Percentiles rank a stretch among this genome's conserved stretches.
Conservation (phyloP, 2,329 filamentous ascomycete genomes). For the Sporothrix pseudoabietina region DNA sequence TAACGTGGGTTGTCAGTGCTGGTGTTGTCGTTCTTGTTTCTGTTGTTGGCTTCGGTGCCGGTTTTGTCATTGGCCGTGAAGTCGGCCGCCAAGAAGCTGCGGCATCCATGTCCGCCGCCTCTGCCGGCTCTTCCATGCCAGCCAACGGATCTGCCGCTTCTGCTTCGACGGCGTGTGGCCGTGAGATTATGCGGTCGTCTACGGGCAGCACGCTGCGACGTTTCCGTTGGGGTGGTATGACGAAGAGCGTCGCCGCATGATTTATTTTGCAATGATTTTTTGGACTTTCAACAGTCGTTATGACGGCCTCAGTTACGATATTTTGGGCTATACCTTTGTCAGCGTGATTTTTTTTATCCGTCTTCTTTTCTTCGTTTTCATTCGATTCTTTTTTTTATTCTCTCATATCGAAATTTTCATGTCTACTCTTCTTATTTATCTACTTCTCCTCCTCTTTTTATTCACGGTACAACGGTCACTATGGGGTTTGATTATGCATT, state of each 20-base stretch:
- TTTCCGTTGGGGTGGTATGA: constrained; percentile 57
- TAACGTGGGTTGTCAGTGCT: constrained; percentile 67
- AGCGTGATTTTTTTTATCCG: constrained; percentile 8
- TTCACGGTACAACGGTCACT: not conserved
- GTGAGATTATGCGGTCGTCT: constrained; percentile 55
- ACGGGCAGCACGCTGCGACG: constrained; percentile 55
- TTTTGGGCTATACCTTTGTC: not conserved
- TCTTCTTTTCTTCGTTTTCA: not conserved
- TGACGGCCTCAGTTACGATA: not conserved
- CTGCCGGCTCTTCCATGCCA: constrained; percentile 38
- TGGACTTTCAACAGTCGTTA: not conserved
- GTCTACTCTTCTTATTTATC: not conserved
- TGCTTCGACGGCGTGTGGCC: constrained; percentile 53
- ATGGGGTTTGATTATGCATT: constrained; percentile 16
- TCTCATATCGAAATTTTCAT: not conserved
- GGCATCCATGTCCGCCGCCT: constrained; percentile 47
- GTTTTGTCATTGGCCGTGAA: constrained; percentile 64
- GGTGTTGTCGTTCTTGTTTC: constrained; percentile 69
- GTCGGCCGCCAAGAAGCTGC: constrained; percentile 62
- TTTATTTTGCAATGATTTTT: not conserved
- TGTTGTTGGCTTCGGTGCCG: constrained; percentile 69
- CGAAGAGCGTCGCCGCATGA: constrained; percentile 54
- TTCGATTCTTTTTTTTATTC: not conserved
- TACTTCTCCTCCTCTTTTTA: not conserved
- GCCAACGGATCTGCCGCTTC: constrained; percentile 43